Conservation (phyloP, 371 early-diverging fungal genomes). For the Mucor lusitanicus region DNA sequence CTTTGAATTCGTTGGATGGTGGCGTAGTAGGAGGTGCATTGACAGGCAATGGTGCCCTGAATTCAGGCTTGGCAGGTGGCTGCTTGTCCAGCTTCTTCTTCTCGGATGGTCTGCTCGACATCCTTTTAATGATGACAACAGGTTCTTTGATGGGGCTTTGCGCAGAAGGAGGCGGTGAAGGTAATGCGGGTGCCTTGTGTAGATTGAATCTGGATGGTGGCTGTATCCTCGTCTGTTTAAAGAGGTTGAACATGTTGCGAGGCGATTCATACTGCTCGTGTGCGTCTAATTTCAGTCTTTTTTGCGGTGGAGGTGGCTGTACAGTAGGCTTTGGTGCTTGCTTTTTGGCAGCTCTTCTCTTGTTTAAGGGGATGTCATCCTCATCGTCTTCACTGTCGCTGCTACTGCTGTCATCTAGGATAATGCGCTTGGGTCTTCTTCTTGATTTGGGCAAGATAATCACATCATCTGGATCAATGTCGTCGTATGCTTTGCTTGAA, state of each 20-base stretch:
- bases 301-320: neutral
- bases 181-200: neutral
- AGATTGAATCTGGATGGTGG: neutral
- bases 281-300: neutral
- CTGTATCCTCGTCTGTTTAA: neutral
- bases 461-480: neutral
- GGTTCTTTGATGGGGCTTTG: neutral
- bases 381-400: slow-evolving; percentile 14
- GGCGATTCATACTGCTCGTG: neutral
- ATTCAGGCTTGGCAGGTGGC: neutral
- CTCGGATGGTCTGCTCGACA: neutral
- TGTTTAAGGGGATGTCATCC: slow-evolving; percentile 17
- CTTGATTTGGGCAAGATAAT: neutral
- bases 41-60: slow-evolving; percentile 1
- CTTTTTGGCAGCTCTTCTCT: neutral
- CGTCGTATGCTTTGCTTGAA: neutral
- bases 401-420: slow-evolving; percentile 3
- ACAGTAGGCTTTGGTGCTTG: neutral
- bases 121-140: neutral
- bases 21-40: neutral
- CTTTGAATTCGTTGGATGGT: neutral
- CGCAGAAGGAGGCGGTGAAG: neutral
- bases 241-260: neutral
- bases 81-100: neutral
- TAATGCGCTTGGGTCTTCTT: slow-evolving; percentile 7